These are phyloP conservation scores for Colletotrichum siamense DNA, from an alignment of 2,329 filamentous ascomycete species.

Conservation along the genomic window DNA sequence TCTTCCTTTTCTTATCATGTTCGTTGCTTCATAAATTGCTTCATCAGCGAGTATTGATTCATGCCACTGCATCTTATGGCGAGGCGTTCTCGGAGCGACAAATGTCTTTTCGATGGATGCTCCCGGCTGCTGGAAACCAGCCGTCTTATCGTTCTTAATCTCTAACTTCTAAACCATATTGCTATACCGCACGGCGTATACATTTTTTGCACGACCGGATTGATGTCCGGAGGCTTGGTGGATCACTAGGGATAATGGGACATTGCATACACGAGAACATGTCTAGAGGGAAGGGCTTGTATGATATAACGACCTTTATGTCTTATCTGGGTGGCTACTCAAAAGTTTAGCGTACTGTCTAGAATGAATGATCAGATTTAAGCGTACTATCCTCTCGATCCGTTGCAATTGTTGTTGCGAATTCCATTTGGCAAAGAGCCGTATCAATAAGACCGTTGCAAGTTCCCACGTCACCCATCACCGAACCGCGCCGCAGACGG, in stretches of 20 bases:
- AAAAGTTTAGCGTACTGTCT: not conserved
- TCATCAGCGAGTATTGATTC: not conserved
- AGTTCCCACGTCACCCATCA: not conserved
- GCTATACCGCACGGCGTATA: not conserved
- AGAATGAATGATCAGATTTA: not conserved
- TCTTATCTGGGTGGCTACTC: not conserved
- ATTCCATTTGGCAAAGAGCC: not conserved
- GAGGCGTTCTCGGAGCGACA: slow-evolving; percentile 8
- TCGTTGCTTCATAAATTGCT: not conserved
- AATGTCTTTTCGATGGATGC: not conserved
- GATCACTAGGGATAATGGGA: not conserved
- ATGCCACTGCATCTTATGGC: not conserved
- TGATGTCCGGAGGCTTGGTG: not conserved
- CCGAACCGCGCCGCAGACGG: not conserved
- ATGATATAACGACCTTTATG: not conserved
- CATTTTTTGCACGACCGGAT: not conserved
- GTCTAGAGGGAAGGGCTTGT: not conserved
- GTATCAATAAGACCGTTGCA: not conserved
- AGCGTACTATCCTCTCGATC: not conserved
- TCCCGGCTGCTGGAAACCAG: slow-evolving; percentile 8
- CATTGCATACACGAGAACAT: not conserved
- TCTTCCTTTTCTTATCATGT: not conserved
- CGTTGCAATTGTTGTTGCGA: not conserved
- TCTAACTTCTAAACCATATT: not conserved
- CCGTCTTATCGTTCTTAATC: not conserved